Conservation (phyloP, 2,329 filamentous ascomycete species). For the Colletotrichum liriopes region DNA sequence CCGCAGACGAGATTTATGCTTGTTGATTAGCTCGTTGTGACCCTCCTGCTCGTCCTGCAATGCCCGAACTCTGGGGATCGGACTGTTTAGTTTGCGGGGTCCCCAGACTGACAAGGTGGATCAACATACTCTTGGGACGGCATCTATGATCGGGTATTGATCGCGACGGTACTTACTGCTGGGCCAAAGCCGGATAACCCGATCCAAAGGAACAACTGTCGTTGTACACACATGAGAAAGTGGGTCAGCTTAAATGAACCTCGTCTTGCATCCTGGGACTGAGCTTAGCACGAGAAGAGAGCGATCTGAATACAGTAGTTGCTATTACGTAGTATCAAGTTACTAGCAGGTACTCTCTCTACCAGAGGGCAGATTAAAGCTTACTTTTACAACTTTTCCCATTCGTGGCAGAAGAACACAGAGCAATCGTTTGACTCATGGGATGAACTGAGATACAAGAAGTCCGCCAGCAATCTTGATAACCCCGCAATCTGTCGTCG, state of each 20-base stretch:
- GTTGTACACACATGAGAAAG: not conserved
- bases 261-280: too few relatives aligned
- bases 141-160: slow-evolving; percentile 24
- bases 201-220: too few relatives aligned
- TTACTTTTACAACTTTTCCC: not conserved
- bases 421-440: not conserved
- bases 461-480: not conserved
- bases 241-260: not conserved
- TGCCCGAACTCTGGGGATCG: slow-evolving; percentile 23
- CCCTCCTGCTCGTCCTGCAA: slow-evolving; percentile 3
- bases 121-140: not conserved
- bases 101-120: slow-evolving; percentile 20
- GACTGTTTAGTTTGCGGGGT: slow-evolving; percentile 30
- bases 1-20: slow-evolving; percentile 5
- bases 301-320: too few relatives aligned
- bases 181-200: slow-evolving; percentile 1
- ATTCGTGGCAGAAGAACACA: not conserved
- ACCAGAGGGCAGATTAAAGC: not conserved
- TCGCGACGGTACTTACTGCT: slow-evolving; percentile 1
- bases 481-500: slow-evolving; percentile 22
- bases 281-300: too few relatives aligned
- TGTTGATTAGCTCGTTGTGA: not conserved
- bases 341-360: too few relatives aligned
- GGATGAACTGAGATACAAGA: slow-evolving; percentile 9
- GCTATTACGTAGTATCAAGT: not conserved